Conservation (phyloP, 1,139 yeast species). For the Suhomyces ambrosiae region DNA sequence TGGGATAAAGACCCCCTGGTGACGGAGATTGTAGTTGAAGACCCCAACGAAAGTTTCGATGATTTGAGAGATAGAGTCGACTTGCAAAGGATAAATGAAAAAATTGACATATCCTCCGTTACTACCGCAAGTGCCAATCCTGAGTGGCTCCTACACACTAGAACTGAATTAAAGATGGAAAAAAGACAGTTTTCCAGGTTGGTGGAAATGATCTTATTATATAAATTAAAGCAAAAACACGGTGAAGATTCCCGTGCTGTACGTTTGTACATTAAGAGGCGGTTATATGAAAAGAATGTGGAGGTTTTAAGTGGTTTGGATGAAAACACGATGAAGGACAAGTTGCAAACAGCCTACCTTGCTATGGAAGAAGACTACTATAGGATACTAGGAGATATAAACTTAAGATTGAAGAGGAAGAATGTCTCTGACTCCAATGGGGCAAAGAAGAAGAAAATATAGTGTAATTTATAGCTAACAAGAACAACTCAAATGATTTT, state of each 20-base stretch:
- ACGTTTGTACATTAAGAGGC: constrained; percentile 65
- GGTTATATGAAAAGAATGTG: constrained; percentile 74
- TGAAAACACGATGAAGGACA: constrained; percentile 59
- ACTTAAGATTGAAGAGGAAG: constrained; percentile 23
- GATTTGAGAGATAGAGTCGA: constrained; percentile 87
- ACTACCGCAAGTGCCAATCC: constrained; percentile 26
- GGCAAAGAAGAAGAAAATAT: constrained; percentile 7
- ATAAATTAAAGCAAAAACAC: constrained; percentile 36
- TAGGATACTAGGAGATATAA: constrained; percentile 50
- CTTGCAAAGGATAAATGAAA: constrained; percentile 49
- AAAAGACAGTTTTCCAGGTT: constrained; percentile 76
- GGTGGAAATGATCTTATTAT: constrained; percentile 71
- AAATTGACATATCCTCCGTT: constrained; percentile 26
- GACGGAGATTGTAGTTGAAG: constrained; percentile 87
- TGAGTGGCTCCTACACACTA: constrained; percentile 47
- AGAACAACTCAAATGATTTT: neutral
- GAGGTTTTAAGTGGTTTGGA: constrained; percentile 76
- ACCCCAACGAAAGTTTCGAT: constrained; percentile 92
- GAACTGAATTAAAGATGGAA: constrained; percentile 60
- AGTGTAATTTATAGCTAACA: constrained; percentile 3
- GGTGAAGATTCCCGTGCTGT: constrained; percentile 40
- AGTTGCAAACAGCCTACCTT: constrained; percentile 74
- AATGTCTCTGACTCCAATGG: constrained; percentile 7
- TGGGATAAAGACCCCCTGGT: constrained; percentile 60
- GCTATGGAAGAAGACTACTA: constrained; percentile 69